Evolutionary conservation across 225 moss, liverwort and hornwort genomes (phyloP).

Genomic region (Anthoceros angustus): DNA sequence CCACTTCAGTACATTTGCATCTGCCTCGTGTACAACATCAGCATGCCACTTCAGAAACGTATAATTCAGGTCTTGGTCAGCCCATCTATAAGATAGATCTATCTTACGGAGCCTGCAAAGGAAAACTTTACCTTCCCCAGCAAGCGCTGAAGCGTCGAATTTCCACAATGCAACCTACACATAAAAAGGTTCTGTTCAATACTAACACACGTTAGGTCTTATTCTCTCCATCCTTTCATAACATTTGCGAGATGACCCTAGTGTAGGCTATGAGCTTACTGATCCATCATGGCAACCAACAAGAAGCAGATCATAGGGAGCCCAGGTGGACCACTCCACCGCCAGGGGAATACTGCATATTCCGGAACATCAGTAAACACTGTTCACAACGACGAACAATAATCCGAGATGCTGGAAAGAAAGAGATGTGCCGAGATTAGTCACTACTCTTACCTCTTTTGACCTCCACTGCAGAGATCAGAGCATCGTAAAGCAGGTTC

Average conservation of each 20-base stretch:
- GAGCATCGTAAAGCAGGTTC: conserved; percentile 55
- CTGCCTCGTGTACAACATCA: neutral
- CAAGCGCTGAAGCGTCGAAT: conserved; percentile 25
- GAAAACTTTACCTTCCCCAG: conserved; percentile 5
- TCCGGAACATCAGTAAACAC: neutral
- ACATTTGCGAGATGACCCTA: neutral
- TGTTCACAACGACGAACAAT: neutral
- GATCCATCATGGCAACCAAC: conserved; percentile 94
- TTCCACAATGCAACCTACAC: conserved; percentile 81
- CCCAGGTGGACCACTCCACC: conserved; percentile 90
- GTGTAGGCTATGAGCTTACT: conserved; percentile 24
- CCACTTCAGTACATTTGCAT: conserved; percentile 6
- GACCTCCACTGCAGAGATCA: conserved; percentile 61
- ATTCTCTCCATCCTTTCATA: neutral
- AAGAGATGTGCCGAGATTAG: neutral
- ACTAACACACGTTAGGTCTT: neutral
- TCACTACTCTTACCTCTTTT: conserved; percentile 48
- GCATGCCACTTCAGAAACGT: neutral
- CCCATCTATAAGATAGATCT: neutral
- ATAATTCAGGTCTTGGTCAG: too few relatives aligned
- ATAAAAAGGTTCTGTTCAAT: neutral
- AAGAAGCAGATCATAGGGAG: conserved; percentile 72
- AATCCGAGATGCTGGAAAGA: neutral
- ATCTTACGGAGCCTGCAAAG: too few relatives aligned
- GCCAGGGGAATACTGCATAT: conserved; percentile 58